Percentiles rank a stretch among this genome's conserved stretches.
These are phyloP conservation scores for Saccharata proteae DNA, from an alignment of 2,329 filamentous ascomycete species.

Conservation along the genomic window DNA sequence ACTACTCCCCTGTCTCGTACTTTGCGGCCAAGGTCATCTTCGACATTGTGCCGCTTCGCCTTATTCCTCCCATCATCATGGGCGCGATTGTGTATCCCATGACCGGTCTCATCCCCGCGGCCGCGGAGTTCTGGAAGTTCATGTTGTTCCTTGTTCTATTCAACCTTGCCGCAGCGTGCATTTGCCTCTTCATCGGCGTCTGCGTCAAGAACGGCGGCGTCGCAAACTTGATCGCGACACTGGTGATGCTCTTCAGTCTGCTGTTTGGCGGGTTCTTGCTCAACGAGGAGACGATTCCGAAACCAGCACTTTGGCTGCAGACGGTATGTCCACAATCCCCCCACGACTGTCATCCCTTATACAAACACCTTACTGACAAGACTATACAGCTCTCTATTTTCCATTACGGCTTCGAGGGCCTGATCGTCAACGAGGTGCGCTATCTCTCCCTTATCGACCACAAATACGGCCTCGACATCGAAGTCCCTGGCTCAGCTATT, in stretches of 20 bases:
- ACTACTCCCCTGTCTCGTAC: slow-evolving; percentile 89
- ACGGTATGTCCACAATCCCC: slow-evolving; percentile 39
- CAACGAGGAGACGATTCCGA: slow-evolving; percentile 87
- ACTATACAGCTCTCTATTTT: slow-evolving; percentile 68
- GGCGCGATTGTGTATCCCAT: slow-evolving; percentile 95
- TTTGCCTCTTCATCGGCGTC: slow-evolving; percentile 93
- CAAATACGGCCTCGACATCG: slow-evolving; percentile 93
- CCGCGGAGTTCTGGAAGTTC: slow-evolving; percentile 78
- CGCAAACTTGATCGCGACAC: slow-evolving; percentile 81
- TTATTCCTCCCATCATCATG: slow-evolving; percentile 90
- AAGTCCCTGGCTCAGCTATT: slow-evolving; percentile 87
- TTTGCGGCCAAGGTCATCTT: slow-evolving; percentile 97
- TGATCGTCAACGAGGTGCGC: slow-evolving; percentile 94
- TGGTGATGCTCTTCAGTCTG: slow-evolving; percentile 95
- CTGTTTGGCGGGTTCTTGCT: slow-evolving; percentile 88
- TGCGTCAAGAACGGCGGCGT: slow-evolving; percentile 85
- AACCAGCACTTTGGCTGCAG: slow-evolving; percentile 79
- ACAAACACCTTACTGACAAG: slow-evolving; percentile 9
- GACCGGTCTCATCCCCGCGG: slow-evolving; percentile 79
- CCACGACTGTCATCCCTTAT: neutral
- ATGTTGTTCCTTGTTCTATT: slow-evolving; percentile 87
- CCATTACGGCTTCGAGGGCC: slow-evolving; percentile 91
- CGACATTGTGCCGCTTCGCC: slow-evolving; percentile 85
- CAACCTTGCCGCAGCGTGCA: slow-evolving; percentile 84
- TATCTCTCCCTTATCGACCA: slow-evolving; percentile 82